phyloP scores from a whole-genome alignment of 1,284 basidiomycete species.

The Cerrena zonata region DNA sequence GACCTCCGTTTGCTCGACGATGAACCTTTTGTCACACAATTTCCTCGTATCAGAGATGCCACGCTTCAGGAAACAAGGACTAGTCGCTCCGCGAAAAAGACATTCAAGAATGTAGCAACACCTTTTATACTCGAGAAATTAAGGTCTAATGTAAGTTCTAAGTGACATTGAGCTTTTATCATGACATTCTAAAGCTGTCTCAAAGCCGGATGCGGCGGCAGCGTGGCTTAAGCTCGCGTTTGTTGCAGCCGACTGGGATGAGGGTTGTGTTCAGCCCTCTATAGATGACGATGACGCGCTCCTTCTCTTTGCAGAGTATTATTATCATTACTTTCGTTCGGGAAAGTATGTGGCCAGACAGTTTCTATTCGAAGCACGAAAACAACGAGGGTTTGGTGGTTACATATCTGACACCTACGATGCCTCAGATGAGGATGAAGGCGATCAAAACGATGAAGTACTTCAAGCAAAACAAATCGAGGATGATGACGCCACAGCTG shows the following conservation, averaged over 20 bases:
- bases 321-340: conserved; percentile 20
- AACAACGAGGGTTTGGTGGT: conserved; percentile 2
- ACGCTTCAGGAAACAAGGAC: not conserved
- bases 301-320: conserved; percentile 23
- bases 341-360: not conserved
- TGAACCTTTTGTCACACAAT: conserved; percentile 25
- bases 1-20: conserved; percentile 25
- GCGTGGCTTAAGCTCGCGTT: conserved; percentile 22
- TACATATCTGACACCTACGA: not conserved
- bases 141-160: no score
- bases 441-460: no score
- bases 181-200: no score
- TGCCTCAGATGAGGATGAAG: not conserved
- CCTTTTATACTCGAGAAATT: not conserved
- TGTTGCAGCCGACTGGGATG: conserved; percentile 1
- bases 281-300: not conserved
- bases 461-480: no score
- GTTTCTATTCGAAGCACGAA: conserved; percentile 1
- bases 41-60: conserved; percentile 7
- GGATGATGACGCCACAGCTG: no score
- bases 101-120: not conserved
- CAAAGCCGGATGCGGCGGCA: conserved; percentile 14
- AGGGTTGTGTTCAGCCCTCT: not conserved
- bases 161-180: no score
- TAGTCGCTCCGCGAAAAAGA: not conserved